Evolutionary conservation across 352 stramenopile genomes (phyloP).

Genomic region (Pythium myriotylum): DNA sequence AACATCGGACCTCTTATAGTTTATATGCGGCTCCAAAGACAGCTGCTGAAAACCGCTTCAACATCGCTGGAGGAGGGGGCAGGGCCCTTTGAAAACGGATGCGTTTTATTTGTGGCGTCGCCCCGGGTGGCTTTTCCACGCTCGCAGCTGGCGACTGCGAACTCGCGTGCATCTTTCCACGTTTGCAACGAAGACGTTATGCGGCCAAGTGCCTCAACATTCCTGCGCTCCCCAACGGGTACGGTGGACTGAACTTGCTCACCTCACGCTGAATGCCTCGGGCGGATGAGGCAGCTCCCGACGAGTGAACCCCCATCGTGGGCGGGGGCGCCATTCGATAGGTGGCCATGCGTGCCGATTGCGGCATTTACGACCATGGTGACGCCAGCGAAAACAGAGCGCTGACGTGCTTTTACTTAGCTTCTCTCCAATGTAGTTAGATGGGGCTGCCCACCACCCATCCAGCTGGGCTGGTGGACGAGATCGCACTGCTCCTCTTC

Average conservation of each 20-base stretch:
- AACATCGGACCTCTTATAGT: too few species aligned
- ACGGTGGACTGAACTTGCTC: not conserved
- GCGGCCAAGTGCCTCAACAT: constrained; percentile 16
- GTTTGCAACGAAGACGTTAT: constrained; percentile 15
- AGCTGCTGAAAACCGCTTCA: too few species aligned
- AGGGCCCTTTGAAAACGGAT: too few species aligned
- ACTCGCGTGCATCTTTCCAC: constrained; percentile 26
- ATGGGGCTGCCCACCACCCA: not conserved
- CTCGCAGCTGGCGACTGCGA: constrained; percentile 21
- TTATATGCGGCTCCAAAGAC: too few species aligned
- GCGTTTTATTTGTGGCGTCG: not conserved
- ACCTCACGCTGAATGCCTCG: not conserved
- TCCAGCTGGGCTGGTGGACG: not conserved
- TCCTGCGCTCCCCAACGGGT: constrained; percentile 9
- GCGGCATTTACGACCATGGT: not conserved
- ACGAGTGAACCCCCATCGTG: not conserved
- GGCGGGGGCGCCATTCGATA: not conserved
- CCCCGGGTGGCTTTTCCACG: constrained; percentile 7
- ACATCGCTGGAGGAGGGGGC: too few species aligned
- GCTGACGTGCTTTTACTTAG: not conserved
- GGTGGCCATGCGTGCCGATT: not conserved
- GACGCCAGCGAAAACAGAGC: constrained; percentile 1
- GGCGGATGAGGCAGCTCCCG: not conserved
- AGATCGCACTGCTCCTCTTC: too few species aligned
- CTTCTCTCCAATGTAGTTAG: not conserved